A percentile compares a stretch with the other conserved stretches of the same genome.
phyloP scores from a whole-genome alignment of 2,329 filamentous ascomycete genomes.

The Tetracladium maxilliforme region DNA sequence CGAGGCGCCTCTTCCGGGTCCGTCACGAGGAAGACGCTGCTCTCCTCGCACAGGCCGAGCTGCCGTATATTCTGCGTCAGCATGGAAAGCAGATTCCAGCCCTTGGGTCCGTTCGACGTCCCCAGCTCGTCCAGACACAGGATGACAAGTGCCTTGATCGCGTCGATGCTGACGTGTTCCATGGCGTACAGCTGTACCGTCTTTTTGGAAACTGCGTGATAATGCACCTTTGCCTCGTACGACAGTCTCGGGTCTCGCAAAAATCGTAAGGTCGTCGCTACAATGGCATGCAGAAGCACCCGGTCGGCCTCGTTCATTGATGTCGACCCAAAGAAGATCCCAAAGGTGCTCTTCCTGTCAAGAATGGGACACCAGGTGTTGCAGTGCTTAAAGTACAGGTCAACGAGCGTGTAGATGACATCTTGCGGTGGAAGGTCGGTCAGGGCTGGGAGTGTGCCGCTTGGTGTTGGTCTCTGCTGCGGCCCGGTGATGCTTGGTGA shows the following conservation, averaged over 20 bases:
- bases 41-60: slow-evolving; percentile 23
- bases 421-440: slow-evolving; percentile 42
- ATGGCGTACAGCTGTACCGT: slow-evolving; percentile 25
- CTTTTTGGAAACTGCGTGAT: slow-evolving; percentile 21
- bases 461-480: too few species aligned
- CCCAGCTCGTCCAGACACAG: slow-evolving; percentile 25
- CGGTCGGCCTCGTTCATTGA: slow-evolving; percentile 22
- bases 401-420: slow-evolving; percentile 41
- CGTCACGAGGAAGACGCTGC: slow-evolving; percentile 18
- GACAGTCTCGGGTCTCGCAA: slow-evolving; percentile 22
- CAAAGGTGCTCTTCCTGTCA: slow-evolving; percentile 25
- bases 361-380: slow-evolving; percentile 41
- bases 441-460: slow-evolving; percentile 12
- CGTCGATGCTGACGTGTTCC: slow-evolving; percentile 23
- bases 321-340: slow-evolving; percentile 23
- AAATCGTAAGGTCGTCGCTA: slow-evolving; percentile 25
- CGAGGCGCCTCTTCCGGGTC: slow-evolving; percentile 16
- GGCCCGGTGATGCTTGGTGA: too few species aligned
- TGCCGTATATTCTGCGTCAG: slow-evolving; percentile 22
- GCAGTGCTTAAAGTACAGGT: slow-evolving; percentile 49
- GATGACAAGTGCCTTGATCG: slow-evolving; percentile 23
- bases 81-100: slow-evolving; percentile 24
- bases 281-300: slow-evolving; percentile 26
- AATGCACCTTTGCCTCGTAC: slow-evolving; percentile 19
- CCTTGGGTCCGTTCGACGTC: slow-evolving; percentile 24